A percentile compares a stretch with the other conserved stretches of the same genome.
phyloP scores from a whole-genome alignment of 345 rosid genomes.

The Eutrema japonicum region DNA sequence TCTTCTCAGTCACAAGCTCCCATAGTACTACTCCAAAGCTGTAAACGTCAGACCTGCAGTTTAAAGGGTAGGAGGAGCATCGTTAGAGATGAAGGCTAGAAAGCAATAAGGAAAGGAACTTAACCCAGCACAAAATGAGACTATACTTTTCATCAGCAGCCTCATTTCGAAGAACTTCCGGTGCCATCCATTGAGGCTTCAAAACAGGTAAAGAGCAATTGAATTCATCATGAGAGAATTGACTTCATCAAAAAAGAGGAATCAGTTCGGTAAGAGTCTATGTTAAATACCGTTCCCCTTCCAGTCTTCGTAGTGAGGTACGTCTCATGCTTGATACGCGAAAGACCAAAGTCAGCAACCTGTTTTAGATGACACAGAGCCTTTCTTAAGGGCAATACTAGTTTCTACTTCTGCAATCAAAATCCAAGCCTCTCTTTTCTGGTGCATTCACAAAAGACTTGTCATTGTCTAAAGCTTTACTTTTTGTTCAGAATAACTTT shows the following conservation, averaged over 20 bases:
- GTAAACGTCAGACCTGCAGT: slow-evolving; percentile 79
- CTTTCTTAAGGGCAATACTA: neutral
- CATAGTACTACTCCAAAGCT: slow-evolving; percentile 92
- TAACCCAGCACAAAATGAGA: slow-evolving; percentile 26
- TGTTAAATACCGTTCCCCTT: slow-evolving; percentile 78
- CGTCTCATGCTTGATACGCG: slow-evolving; percentile 90
- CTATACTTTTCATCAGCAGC: slow-evolving; percentile 89
- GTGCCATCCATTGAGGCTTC: slow-evolving; percentile 99
- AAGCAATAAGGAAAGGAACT: slow-evolving; percentile 11
- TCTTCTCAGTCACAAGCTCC: slow-evolving; percentile 95
- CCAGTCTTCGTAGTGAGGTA: slow-evolving; percentile 81
- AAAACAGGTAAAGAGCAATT: slow-evolving; percentile 32
- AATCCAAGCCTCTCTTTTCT: slow-evolving; percentile 11
- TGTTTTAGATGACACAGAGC: slow-evolving; percentile 41
- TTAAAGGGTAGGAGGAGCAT: slow-evolving; percentile 7
- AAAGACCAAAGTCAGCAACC: slow-evolving; percentile 99
- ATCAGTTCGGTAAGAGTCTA: slow-evolving; percentile 9
- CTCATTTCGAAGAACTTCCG: slow-evolving; percentile 93
- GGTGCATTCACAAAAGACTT: slow-evolving; percentile 3
- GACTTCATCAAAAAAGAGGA: slow-evolving; percentile 8
- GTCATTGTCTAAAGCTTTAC: neutral
- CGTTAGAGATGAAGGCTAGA: slow-evolving; percentile 4
- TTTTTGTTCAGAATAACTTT: slow-evolving; percentile 5
- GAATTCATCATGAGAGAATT: slow-evolving; percentile 11
- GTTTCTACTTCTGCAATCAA: slow-evolving; percentile 15